These are phyloP conservation scores for Diaporthe vaccinii DNA, from an alignment of 2,329 filamentous ascomycete species.

Conservation along the genomic window DNA sequence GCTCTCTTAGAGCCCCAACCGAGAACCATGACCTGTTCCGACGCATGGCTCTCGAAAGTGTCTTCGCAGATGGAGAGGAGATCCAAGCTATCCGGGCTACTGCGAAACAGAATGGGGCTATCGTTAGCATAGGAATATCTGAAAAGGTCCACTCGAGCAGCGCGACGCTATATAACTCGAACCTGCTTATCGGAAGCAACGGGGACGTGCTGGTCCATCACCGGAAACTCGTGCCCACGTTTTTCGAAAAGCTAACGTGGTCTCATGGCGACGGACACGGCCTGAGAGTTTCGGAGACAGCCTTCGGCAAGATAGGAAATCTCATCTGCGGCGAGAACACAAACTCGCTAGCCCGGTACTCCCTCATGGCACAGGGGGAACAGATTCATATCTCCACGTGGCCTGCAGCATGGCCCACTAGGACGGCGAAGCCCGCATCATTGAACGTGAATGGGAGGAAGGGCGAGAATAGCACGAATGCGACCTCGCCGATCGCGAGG, in stretches of 20 bases:
- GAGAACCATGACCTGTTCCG: constrained; percentile 20
- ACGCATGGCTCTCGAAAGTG: constrained; percentile 32
- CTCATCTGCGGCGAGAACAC: constrained; percentile 44
- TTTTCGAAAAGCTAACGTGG: constrained; percentile 39
- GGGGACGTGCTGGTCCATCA: constrained; percentile 42
- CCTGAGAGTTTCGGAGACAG: constrained; percentile 40
- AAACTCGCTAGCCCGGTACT: constrained; percentile 40
- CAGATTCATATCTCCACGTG: constrained; percentile 42
- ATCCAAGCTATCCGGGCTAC: constrained; percentile 37
- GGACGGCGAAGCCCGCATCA: constrained; percentile 25
- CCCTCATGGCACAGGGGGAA: constrained; percentile 39
- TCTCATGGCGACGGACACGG: constrained; percentile 36
- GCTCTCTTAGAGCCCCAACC: constrained; percentile 33
- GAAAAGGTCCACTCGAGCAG: constrained; percentile 39
- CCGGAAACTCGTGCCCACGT: constrained; percentile 42
- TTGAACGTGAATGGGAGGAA: neutral
- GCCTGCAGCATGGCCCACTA: constrained; percentile 36
- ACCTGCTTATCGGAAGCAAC: constrained; percentile 42
- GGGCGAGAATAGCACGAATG: neutral
- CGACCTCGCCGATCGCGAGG: neutral
- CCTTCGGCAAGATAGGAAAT: constrained; percentile 39
- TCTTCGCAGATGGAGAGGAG: constrained; percentile 41
- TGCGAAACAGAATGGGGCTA: constrained; percentile 37
- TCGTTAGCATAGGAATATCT: constrained; percentile 40
- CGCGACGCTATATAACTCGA: constrained; percentile 41